Conservation (phyloP, 2,329 filamentous ascomycete species). For the Fonsecaea pugnacius region DNA sequence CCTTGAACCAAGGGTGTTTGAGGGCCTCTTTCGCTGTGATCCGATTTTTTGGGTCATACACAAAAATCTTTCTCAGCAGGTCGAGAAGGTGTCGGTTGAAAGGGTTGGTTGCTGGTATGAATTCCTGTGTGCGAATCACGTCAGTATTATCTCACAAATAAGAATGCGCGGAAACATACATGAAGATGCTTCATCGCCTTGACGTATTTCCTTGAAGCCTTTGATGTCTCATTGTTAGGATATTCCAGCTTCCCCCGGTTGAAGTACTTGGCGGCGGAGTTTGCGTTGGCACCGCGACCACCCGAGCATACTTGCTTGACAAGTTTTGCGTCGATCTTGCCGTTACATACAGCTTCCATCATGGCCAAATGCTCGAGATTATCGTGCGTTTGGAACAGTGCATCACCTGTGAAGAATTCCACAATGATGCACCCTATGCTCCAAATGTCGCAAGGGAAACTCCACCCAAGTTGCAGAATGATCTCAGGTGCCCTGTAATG, state of each 20-base stretch:
- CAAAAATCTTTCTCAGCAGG: slow-evolving; percentile 65
- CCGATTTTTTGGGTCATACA: slow-evolving; percentile 68
- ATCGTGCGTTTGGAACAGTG: slow-evolving; percentile 70
- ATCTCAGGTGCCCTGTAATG: slow-evolving; percentile 71
- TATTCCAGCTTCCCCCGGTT: slow-evolving; percentile 63
- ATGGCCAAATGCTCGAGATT: slow-evolving; percentile 70
- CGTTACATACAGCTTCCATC: slow-evolving; percentile 68
- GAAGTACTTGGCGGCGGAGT: slow-evolving; percentile 64
- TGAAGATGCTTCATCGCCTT: slow-evolving; percentile 68
- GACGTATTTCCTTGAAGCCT: slow-evolving; percentile 68
- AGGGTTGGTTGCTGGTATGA: slow-evolving; percentile 62
- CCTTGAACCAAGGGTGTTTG: slow-evolving; percentile 70
- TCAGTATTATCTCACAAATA: slow-evolving; percentile 31
- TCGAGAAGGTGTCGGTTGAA: slow-evolving; percentile 69
- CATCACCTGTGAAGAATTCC: slow-evolving; percentile 71
- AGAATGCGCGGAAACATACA: slow-evolving; percentile 47
- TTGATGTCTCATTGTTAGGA: slow-evolving; percentile 65
- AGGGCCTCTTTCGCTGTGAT: slow-evolving; percentile 68
- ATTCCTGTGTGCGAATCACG: slow-evolving; percentile 55
- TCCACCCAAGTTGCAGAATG: slow-evolving; percentile 70
- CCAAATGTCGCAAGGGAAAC: slow-evolving; percentile 71
- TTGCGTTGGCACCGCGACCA: slow-evolving; percentile 54
- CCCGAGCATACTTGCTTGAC: slow-evolving; percentile 58
- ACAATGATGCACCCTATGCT: slow-evolving; percentile 71
- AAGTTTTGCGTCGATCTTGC: slow-evolving; percentile 60